Evolutionary conservation across 345 rosid species (phyloP).

Genomic region (Citrus maxima): DNA sequence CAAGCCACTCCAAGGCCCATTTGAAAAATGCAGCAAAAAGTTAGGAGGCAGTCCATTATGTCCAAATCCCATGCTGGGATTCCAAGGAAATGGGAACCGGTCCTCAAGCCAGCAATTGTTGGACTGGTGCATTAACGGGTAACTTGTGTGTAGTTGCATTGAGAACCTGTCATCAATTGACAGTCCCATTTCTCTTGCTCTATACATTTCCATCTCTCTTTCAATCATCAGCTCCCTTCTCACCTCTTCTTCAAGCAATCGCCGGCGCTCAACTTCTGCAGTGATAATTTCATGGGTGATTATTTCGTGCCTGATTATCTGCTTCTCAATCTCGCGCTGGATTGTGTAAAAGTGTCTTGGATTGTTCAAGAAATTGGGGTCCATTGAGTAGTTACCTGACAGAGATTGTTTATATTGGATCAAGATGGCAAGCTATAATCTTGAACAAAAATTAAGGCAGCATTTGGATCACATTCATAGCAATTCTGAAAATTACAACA

Average conservation of each 20-base stretch:
- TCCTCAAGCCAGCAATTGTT: neutral
- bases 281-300: slow-evolving; percentile 35
- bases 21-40: neutral
- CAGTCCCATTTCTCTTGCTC: neutral
- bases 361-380: neutral
- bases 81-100: slow-evolving; percentile 4
- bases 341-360: slow-evolving; percentile 15
- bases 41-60: neutral
- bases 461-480: neutral
- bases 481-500: neutral
- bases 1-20: neutral
- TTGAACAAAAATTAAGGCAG: neutral
- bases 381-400: neutral
- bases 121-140: slow-evolving; percentile 6
- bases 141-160: slow-evolving; percentile 25
- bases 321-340: slow-evolving; percentile 39
- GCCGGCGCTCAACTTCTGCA: slow-evolving; percentile 27
- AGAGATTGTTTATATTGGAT: neutral
- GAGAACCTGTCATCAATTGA: slow-evolving; percentile 15
- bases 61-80: neutral
- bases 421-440: neutral
- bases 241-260: slow-evolving; percentile 41
- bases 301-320: slow-evolving; percentile 38
- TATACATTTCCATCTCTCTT: slow-evolving; percentile 30
- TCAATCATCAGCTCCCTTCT: slow-evolving; percentile 44